A percentile compares a stretch with the other conserved stretches of the same genome.
Conservation (phyloP, 371 early-diverging fungal genomes). For the Mortierella sp. region DNA sequence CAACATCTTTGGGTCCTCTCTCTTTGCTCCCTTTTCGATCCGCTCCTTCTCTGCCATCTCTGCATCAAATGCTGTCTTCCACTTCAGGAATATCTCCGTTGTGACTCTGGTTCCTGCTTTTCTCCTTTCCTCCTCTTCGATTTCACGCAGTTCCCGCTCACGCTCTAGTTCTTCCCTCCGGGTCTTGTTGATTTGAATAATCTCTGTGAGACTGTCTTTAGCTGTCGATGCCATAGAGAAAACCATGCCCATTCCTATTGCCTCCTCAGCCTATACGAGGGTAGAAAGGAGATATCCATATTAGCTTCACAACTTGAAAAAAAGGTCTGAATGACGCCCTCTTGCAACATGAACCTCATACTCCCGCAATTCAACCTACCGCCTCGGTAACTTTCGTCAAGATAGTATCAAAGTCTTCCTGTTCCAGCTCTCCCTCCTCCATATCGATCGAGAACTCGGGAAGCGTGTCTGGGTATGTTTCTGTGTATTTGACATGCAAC, state of each 20-base stretch:
- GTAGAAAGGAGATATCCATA: not conserved
- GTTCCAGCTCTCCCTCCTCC: constrained; percentile 62
- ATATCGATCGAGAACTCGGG: constrained; percentile 78
- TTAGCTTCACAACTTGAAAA: not conserved
- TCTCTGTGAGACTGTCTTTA: constrained; percentile 80
- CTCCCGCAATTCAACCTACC: constrained; percentile 51
- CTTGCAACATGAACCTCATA: not conserved
- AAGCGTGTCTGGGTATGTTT: constrained; percentile 88
- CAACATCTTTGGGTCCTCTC: constrained; percentile 61
- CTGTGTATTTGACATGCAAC: constrained; percentile 84
- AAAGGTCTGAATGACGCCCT: not conserved
- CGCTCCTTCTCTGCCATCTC: constrained; percentile 77
- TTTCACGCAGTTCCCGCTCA: constrained; percentile 73
- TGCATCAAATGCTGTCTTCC: constrained; percentile 84
- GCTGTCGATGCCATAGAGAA: constrained; percentile 86
- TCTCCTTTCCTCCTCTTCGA: constrained; percentile 84
- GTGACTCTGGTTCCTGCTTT: constrained; percentile 92
- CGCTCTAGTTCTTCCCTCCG: constrained; percentile 67
- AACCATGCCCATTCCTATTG: constrained; percentile 93
- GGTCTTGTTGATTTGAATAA: constrained; percentile 68
- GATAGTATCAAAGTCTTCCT: constrained; percentile 63
- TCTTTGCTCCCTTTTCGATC: constrained; percentile 59
- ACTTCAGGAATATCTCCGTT: constrained; percentile 78
- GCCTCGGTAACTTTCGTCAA: constrained; percentile 60
- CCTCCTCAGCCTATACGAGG: constrained; percentile 71